Evolutionary conservation across 345 rosid genomes (phyloP).

Genomic region (Heritiera littoralis): DNA sequence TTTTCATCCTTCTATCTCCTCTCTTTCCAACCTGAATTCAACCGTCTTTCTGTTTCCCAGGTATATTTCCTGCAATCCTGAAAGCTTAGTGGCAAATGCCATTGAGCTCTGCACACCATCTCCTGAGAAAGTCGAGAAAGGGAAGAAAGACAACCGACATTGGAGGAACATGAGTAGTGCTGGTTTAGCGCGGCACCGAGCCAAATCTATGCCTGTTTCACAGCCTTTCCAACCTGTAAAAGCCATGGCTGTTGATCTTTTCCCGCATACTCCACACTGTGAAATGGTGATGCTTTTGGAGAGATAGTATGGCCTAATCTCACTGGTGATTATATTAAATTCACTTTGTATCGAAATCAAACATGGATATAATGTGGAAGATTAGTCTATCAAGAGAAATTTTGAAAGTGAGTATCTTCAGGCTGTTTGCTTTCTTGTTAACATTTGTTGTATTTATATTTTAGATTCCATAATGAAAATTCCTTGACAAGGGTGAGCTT

Average conservation of each 20-base stretch:
- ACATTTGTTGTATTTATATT: not conserved
- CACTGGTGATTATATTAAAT: not conserved
- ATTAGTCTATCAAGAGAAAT: not conserved
- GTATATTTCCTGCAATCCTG: slow-evolving; percentile 96
- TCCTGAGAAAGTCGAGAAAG: slow-evolving; percentile 61
- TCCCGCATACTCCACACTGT: slow-evolving; percentile 92
- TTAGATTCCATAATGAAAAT: not conserved
- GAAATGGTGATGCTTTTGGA: slow-evolving; percentile 95
- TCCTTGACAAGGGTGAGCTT: not conserved
- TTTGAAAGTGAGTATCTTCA: slow-evolving; percentile 1
- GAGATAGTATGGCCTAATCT: slow-evolving; percentile 39
- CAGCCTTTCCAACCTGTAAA: slow-evolving; percentile 88
- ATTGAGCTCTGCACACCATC: slow-evolving; percentile 93
- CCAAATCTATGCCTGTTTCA: slow-evolving; percentile 86
- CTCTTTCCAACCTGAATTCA: not conserved
- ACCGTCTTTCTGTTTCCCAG: slow-evolving; percentile 36
- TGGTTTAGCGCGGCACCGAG: slow-evolving; percentile 81
- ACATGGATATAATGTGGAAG: not conserved
- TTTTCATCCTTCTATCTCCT: not conserved
- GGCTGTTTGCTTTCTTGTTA: not conserved
- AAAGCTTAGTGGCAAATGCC: slow-evolving; percentile 85
- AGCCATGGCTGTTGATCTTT: slow-evolving; percentile 97
- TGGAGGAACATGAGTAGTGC: slow-evolving; percentile 79
- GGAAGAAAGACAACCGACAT: slow-evolving; percentile 56
- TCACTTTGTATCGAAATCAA: not conserved